These are phyloP conservation scores for Pharnaceum exiguum DNA, from an alignment of 148 eudicot genomes.

Conservation along the genomic window DNA sequence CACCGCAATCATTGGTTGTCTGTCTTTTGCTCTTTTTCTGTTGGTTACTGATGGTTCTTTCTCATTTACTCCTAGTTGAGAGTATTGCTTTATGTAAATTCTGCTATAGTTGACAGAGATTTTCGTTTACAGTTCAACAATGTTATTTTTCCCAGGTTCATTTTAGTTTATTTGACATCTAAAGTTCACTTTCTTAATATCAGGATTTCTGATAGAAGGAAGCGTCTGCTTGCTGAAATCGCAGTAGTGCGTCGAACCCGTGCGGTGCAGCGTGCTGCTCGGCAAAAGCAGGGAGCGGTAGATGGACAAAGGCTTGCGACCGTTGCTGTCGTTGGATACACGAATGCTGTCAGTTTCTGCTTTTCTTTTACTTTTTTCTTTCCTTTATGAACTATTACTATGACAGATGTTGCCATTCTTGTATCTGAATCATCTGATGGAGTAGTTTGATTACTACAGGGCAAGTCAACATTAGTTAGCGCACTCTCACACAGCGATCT, in stretches of 20 bases:
- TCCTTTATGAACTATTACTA: conserved; percentile 1
- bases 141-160: not conserved
- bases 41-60: no score
- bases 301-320: conserved; percentile 67
- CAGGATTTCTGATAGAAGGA: conserved; percentile 78
- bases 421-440: conserved; percentile 11
- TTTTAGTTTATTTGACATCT: not conserved
- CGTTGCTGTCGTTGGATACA: conserved; percentile 90
- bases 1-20: not conserved
- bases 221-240: conserved; percentile 68
- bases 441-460: conserved; percentile 41
- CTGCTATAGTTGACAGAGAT: not conserved
- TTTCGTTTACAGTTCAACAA: not conserved
- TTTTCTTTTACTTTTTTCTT: not conserved
- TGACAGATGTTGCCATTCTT: no score
- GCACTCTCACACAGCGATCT: conserved; percentile 61
- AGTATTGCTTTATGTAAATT: not conserved
- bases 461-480: conserved; percentile 90
- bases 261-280: conserved; percentile 87
- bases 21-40: no score
- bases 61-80: no score
- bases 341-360: conserved; percentile 79
- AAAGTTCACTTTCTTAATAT: conserved; percentile 9
- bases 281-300: conserved; percentile 66
- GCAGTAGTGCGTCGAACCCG: conserved; percentile 88